Conservation (phyloP, 2,329 filamentous ascomycete genomes). For the Aureobasidium leucospermi region DNA sequence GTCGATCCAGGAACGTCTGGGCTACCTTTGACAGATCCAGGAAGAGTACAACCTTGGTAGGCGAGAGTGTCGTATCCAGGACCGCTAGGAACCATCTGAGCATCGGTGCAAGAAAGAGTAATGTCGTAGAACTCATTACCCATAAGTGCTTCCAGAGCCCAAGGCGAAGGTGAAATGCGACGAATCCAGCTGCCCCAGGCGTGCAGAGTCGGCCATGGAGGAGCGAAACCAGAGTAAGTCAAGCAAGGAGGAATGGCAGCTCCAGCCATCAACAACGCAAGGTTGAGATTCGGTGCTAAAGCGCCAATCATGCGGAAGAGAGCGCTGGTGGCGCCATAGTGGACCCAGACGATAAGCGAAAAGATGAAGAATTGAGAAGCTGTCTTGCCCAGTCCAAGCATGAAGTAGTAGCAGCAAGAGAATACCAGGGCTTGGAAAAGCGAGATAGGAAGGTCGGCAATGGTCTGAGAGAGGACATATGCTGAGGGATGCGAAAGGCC, state of each 20-base stretch:
- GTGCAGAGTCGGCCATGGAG: conserved; percentile 54
- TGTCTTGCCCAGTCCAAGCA: conserved; percentile 44
- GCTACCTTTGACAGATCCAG: conserved; percentile 48
- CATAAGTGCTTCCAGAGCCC: conserved; percentile 61
- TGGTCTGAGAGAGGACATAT: conserved; percentile 48
- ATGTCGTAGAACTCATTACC: conserved; percentile 62
- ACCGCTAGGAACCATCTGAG: conserved; percentile 36
- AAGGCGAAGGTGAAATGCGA: conserved; percentile 53
- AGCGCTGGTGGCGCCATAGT: conserved; percentile 11
- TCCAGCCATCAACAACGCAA: conserved; percentile 14
- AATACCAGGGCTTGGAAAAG: conserved; percentile 34
- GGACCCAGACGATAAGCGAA: conserved; percentile 6
- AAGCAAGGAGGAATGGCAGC: conserved; percentile 27
- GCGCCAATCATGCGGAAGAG: conserved; percentile 14
- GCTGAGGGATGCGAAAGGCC: conserved; percentile 31
- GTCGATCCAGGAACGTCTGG: conserved; percentile 45
- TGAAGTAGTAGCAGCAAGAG: conserved; percentile 55
- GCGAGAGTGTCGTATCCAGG: conserved; percentile 31
- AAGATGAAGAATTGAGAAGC: conserved; percentile 15
- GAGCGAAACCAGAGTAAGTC: conserved; percentile 55
- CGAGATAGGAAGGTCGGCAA: conserved; percentile 4
- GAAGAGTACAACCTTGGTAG: conserved; percentile 54
- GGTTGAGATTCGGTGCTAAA: conserved; percentile 10
- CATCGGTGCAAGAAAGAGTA: conserved; percentile 47
- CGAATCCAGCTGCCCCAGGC: conserved; percentile 56